Percentiles rank a stretch among this genome's conserved stretches.
Conservation (phyloP, 768 basidiomycete species). For the Suillus subaureus region DNA sequence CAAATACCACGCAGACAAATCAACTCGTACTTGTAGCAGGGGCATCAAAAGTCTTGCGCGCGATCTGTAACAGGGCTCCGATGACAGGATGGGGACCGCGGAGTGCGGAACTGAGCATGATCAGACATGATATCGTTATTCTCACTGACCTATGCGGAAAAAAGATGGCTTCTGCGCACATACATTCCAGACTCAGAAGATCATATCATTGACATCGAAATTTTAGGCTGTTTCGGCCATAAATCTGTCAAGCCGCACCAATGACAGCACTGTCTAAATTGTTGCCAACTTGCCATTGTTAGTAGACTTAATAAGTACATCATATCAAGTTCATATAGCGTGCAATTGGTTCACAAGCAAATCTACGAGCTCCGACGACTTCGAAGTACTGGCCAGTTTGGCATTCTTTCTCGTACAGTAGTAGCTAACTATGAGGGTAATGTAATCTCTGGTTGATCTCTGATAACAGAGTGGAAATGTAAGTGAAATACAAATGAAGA, state of each 20-base stretch:
- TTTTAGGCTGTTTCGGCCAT: slow-evolving; percentile 11
- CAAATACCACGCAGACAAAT: background rate
- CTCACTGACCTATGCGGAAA: slow-evolving; percentile 13
- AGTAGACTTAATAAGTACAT: background rate
- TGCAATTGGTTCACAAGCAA: background rate
- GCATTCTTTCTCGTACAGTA: slow-evolving; percentile 7
- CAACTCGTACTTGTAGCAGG: background rate
- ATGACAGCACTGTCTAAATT: background rate
- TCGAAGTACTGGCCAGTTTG: slow-evolving; percentile 1
- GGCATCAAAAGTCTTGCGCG: background rate
- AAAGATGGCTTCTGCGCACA: slow-evolving; percentile 12
- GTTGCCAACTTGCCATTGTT: slow-evolving; percentile 1
- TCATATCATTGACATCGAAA: slow-evolving; percentile 10
- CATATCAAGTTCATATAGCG: background rate
- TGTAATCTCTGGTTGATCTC: slow-evolving; percentile 22
- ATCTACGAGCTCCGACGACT: slow-evolving; percentile 11
- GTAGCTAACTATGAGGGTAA: slow-evolving; percentile 26
- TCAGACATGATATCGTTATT: slow-evolving; percentile 3
- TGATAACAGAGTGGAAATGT: slow-evolving; percentile 32
- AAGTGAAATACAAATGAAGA: slow-evolving; percentile 35
- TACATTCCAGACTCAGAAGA: slow-evolving; percentile 6
- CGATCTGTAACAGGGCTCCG: slow-evolving; percentile 4
- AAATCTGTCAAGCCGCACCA: slow-evolving; percentile 8
- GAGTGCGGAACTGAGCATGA: slow-evolving; percentile 13
- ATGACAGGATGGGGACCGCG: slow-evolving; percentile 18